Evolutionary conservation across 495 filamentous ascomycete genomes (phyloP).

Genomic region (Aspergillus steynii): DNA sequence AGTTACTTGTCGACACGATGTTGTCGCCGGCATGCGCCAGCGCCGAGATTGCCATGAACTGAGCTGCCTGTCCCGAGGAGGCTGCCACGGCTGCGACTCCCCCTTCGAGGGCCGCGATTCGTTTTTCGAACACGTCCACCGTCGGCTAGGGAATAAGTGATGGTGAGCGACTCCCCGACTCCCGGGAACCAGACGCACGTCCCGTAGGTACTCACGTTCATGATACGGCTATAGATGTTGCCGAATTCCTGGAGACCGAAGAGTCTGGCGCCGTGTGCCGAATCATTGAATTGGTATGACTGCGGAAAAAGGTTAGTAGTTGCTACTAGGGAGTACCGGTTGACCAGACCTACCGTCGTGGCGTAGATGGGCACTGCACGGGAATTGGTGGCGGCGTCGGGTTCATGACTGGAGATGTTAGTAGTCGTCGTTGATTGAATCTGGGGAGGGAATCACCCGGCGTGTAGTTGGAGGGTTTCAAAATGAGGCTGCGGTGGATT

Average conservation of each 20-base stretch:
- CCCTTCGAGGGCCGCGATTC: conserved; percentile 92
- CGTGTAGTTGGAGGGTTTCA: conserved; percentile 96
- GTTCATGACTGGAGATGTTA: conserved; percentile 63
- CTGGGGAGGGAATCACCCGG: conserved; percentile 63
- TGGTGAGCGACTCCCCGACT: neutral
- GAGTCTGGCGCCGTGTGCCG: conserved; percentile 90
- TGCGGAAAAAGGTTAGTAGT: conserved; percentile 26
- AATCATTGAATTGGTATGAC: conserved; percentile 96
- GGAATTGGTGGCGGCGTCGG: conserved; percentile 83
- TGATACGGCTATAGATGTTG: conserved; percentile 97
- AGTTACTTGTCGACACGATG: conserved; percentile 87
- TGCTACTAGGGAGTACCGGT: neutral
- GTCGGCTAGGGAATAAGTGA: conserved; percentile 62
- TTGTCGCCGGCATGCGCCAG: conserved; percentile 88
- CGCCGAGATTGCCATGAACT: conserved; percentile 89
- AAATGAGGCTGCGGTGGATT: conserved; percentile 52
- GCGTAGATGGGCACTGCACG: conserved; percentile 97
- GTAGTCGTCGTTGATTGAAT: neutral
- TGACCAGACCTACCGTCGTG: conserved; percentile 63
- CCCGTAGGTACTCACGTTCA: conserved; percentile 62
- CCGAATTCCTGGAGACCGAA: conserved; percentile 98
- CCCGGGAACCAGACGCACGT: neutral
- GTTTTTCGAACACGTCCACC: conserved; percentile 96
- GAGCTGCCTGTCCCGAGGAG: conserved; percentile 88
- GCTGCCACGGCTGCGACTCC: conserved; percentile 89